Conservation (phyloP, 805 yeast species). For the Maudiozyma serrabonitensis region DNA sequence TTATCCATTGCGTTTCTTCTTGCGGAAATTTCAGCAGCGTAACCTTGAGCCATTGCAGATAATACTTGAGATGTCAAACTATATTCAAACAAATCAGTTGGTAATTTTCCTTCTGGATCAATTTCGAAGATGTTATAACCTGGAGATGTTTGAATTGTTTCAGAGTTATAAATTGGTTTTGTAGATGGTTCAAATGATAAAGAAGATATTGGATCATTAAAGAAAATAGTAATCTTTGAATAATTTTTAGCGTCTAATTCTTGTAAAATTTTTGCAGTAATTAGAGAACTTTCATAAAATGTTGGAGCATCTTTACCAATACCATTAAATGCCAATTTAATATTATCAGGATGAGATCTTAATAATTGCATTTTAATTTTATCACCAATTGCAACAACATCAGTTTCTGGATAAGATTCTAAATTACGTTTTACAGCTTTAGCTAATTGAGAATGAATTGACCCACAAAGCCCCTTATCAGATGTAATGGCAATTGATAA, state of each 20-base stretch:
- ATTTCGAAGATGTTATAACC: constrained; percentile 75
- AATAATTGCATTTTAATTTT: constrained; percentile 80
- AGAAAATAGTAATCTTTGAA: constrained; percentile 69
- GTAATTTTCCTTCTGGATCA: constrained; percentile 57
- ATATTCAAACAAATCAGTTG: constrained; percentile 74
- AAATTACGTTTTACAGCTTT: constrained; percentile 67
- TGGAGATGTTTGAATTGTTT: constrained; percentile 73
- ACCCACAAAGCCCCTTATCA: constrained; percentile 98
- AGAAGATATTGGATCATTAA: constrained; percentile 80
- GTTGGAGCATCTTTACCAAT: constrained; percentile 96
- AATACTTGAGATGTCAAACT: constrained; percentile 82
- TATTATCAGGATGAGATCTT: constrained; percentile 64
- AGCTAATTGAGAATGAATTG: constrained; percentile 91
- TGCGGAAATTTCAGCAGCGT: constrained; percentile 94
- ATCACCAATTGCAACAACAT: constrained; percentile 86
- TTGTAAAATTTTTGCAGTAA: constrained; percentile 72
- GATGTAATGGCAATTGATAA: constrained; percentile 84
- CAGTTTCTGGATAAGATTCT: constrained; percentile 53
- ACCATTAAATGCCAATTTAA: constrained; percentile 76
- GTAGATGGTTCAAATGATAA: constrained; percentile 82
- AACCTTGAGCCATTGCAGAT: constrained; percentile 94
- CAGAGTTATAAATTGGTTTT: constrained; percentile 57
- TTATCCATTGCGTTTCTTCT: constrained; percentile 99
- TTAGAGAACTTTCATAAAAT: constrained; percentile 78
- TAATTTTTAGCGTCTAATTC: constrained; percentile 38